Evolutionary conservation across 1,284 basidiomycete genomes (phyloP).

Genomic region (Rhizopogon hawkerae): DNA sequence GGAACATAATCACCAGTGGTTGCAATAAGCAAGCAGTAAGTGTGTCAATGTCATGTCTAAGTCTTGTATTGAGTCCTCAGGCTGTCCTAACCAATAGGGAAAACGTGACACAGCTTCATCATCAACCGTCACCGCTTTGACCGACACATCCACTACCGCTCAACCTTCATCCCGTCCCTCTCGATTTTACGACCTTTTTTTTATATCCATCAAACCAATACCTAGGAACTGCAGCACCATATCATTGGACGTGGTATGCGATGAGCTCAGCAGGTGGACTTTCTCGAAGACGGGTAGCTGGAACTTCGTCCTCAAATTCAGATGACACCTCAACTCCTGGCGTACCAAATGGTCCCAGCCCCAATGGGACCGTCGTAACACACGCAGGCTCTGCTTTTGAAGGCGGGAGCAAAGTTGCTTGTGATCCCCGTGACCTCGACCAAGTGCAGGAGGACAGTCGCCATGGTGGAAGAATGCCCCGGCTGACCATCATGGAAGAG

Average conservation of each 20-base stretch:
- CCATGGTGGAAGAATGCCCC: slow-evolving; percentile 68
- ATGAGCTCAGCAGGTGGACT: slow-evolving; percentile 41
- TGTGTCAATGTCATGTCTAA: too few relatives aligned
- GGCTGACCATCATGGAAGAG: slow-evolving; percentile 95
- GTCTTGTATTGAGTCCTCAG: too few relatives aligned
- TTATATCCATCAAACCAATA: neutral
- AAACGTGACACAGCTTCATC: slow-evolving; percentile 2
- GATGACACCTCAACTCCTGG: slow-evolving; percentile 27
- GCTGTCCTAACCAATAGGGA: too few relatives aligned
- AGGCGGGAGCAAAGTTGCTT: slow-evolving; percentile 82
- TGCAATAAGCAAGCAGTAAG: too few relatives aligned
- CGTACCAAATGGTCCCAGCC: slow-evolving; percentile 26
- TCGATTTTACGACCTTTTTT: neutral
- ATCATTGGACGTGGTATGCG: slow-evolving; percentile 12
- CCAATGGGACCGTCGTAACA: slow-evolving; percentile 24
- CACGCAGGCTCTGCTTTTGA: slow-evolving; percentile 74
- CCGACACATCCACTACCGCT: neutral
- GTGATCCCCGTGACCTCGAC: slow-evolving; percentile 86
- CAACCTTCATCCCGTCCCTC: slow-evolving; percentile 5
- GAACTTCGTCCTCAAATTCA: slow-evolving; percentile 27
- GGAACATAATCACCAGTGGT: too few relatives aligned
- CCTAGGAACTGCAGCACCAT: neutral
- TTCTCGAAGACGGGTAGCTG: slow-evolving; percentile 45
- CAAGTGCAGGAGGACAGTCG: slow-evolving; percentile 64
- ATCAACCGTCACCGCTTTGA: slow-evolving; percentile 4